Base-by-base conservation (phyloP, 257 asterid genomes). In the Anisodus tanguticus region DNA sequence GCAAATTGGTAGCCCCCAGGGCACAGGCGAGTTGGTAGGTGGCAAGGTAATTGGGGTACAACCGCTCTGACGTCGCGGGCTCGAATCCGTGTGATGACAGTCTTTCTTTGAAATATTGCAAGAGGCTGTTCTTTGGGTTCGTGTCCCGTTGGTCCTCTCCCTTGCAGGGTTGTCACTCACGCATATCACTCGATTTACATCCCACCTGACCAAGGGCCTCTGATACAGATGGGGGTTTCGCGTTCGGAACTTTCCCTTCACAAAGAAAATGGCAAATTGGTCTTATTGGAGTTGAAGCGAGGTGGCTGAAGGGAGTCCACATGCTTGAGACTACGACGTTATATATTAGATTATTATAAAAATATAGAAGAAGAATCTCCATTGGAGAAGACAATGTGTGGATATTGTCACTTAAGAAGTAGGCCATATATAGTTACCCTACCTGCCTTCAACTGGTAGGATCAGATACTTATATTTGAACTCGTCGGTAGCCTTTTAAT, bases 391-490 rank as follows among this genome's bases (percentile, higher is more conserved):
- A 51, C 47, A 53, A 13, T 55, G 31, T 53, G 82, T 51, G 82
- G 82, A 77, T 77, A 77, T 77, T 77, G 82, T 77, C 62, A 31
- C 82, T 26, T 77, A 77, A 53, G 64, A 53, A 54, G 64, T 77
- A 77, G 64, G 82, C 49, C 82, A 53, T 54, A 41, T 41, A 41
- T 41, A 16, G 31, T 7, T 59, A 59, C 19, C 66, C 66, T 59
- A 53, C 15, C 2, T 77, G 26, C 26, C 49, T 77, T 77, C 53
- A 12, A 8, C 49, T 26, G 22, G 82, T 77, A 64, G 82, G 64
- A 77, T 51, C 81, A 53, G 47, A 26, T 77, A 26, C 64, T 53
- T 53, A 16, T 26, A 13, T 47, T 53, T 74, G 45, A 51, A 49
- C 60, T 63, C 41, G 80, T 74, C 62, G 62, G 62, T 49, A 74